Evolutionary conservation across 345 rosid genomes (phyloP), one percentile per base, ranked within the genome.

Genomic region (Salix udensis): DNA sequence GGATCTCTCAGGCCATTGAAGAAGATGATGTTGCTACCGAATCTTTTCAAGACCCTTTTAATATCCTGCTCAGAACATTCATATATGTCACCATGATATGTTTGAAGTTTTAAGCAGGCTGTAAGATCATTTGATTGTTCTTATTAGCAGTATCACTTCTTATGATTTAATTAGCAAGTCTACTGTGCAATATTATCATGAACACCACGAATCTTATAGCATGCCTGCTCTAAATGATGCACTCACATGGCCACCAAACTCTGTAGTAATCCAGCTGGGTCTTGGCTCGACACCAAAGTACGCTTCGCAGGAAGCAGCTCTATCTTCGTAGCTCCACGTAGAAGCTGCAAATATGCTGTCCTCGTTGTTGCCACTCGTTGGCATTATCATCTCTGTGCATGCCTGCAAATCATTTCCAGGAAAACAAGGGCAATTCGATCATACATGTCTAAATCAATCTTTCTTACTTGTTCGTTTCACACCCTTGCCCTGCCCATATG

Each of bases 1-100:
- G 94, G 94, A 70, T 89, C 94, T 84, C 92, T 85, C 76, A 89
- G 74, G 58, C 92, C 94, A 81, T 91, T 91, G 71, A 86, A 91
- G 88, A 91, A 88, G 79, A 89, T 88, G 11, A 91, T 87, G 40
- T 88, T 90, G 81, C 91, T 89, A 5, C 82, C 92, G 71, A 80
- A 85, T 71, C 90, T 88, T 73, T 65, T 89, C 84, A 91, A 80
- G 4, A 82, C 82, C 73, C 80, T 76, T 77, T 76, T 67, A 53
- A 90, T 86, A 53, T 85, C 73, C 92, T 89, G 86, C 67, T 14
- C 46, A 78, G 31, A 58, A 46, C 11, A 19, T 53, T 8, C 3
- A 19, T 53, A n/a, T 7, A 53, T 19, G 24, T 53, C 3, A 21
- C 21, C 60, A 7, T 34, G 37, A 5, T 34, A 53, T 18, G 21